Conservation (phyloP, 495 filamentous ascomycete genomes). For the Trichoderma orchidacearum region DNA sequence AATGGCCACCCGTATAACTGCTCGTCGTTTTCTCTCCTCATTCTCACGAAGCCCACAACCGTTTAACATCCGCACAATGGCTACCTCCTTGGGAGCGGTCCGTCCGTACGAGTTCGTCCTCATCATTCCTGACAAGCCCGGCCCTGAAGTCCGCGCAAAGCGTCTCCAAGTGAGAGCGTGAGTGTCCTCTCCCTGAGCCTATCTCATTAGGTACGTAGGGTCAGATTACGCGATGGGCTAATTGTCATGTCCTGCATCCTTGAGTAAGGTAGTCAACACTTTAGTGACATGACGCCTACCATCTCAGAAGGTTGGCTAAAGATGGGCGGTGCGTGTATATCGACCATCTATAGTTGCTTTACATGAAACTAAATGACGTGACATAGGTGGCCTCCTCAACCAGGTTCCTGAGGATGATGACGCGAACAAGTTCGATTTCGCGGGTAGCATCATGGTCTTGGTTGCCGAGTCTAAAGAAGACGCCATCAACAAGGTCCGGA, state of each 20-base stretch:
- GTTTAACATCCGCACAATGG: conserved; percentile 21
- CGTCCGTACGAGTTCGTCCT: conserved; percentile 71
- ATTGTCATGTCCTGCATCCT: background rate
- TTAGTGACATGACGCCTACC: conserved; percentile 30
- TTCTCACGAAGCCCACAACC: background rate
- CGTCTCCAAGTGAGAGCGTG: conserved; percentile 61
- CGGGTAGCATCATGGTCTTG: conserved; percentile 54
- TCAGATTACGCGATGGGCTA: background rate
- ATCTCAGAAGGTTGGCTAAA: conserved; percentile 34
- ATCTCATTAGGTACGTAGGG: background rate
- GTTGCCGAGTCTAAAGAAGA: conserved; percentile 53
- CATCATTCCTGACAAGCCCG: conserved; percentile 62
- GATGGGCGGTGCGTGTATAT: conserved; percentile 37
- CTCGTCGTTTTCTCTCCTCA: background rate
- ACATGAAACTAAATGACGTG: background rate
- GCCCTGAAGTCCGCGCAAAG: conserved; percentile 42
- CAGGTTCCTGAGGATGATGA: conserved; percentile 50
- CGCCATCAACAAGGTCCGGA: conserved; percentile 47
- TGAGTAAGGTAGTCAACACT: conserved; percentile 34
- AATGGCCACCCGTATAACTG: background rate
- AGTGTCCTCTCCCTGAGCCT: conserved; percentile 16
- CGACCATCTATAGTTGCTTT: background rate
- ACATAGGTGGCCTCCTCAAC: conserved; percentile 54
- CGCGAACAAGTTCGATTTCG: conserved; percentile 41
- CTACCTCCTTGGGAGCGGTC: conserved; percentile 21